Conservation (phyloP, 805 yeast genomes). For the Starmerella powellii region DNA sequence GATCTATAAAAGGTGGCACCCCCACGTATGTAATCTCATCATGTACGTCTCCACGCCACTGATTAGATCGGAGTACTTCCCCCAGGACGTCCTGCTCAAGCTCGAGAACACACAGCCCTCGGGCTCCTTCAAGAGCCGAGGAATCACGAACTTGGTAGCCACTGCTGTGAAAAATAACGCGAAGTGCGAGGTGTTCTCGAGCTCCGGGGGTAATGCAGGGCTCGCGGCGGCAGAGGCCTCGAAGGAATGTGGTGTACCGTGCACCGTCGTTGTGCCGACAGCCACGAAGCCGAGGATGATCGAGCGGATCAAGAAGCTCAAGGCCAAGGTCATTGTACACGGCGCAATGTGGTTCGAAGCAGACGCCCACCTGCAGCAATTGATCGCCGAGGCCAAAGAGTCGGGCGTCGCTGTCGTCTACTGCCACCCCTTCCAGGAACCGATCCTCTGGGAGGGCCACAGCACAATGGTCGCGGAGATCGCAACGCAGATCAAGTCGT, state of each 20-base stretch:
- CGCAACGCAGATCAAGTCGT: constrained; percentile 56
- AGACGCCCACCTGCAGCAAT: constrained; percentile 63
- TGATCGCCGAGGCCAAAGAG: constrained; percentile 30
- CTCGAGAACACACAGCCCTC: constrained; percentile 84
- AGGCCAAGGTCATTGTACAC: constrained; percentile 46
- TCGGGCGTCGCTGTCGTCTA: constrained; percentile 80
- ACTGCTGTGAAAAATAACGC: constrained; percentile 32
- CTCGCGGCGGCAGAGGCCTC: constrained; percentile 93
- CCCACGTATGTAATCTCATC: too few relatives aligned
- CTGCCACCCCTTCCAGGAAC: constrained; percentile 88
- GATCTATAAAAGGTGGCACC: too few relatives aligned
- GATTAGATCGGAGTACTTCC: constrained; percentile 55
- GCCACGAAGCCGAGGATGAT: constrained; percentile 38
- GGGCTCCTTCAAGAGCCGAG: constrained; percentile 72
- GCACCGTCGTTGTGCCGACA: constrained; percentile 53
- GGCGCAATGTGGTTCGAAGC: constrained; percentile 66
- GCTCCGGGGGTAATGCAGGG: constrained; percentile 92
- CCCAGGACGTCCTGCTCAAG: constrained; percentile 63
- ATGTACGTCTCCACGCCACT: constrained; percentile 44
- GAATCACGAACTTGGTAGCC: constrained; percentile 16
- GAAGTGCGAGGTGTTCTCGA: constrained; percentile 53
- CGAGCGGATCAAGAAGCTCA: constrained; percentile 35
- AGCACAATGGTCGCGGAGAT: constrained; percentile 86
- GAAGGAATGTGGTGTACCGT: constrained; percentile 40
- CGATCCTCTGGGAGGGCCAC: constrained; percentile 88